These are phyloP conservation scores for Aspergillus kassunensis DNA, from an alignment of 495 filamentous ascomycete species.

Conservation along the genomic window DNA sequence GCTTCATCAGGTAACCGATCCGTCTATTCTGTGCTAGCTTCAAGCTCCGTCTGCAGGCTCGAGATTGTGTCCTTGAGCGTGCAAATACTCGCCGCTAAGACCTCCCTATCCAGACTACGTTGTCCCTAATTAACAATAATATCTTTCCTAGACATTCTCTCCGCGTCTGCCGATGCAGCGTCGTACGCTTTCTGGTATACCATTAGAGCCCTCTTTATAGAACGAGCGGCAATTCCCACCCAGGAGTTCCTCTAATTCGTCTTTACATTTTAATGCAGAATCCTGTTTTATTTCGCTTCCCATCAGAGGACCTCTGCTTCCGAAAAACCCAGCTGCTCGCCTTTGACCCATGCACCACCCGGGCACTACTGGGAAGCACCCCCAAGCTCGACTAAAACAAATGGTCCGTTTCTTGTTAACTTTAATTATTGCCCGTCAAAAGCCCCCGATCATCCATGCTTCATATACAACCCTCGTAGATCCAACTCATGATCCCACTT, in stretches of 20 bases:
- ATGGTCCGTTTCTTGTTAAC: neutral
- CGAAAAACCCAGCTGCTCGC: neutral
- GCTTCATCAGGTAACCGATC: too few relatives aligned
- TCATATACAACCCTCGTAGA: neutral
- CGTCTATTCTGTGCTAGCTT: too few relatives aligned
- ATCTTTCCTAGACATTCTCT: constrained; percentile 2
- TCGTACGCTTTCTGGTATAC: neutral
- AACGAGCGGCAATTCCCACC: neutral
- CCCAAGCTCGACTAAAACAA: too few relatives aligned
- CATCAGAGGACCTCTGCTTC: neutral
- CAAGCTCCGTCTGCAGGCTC: too few relatives aligned
- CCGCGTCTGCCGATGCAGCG: neutral
- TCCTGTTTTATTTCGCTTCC: neutral
- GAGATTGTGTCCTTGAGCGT: too few relatives aligned
- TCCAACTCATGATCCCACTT: neutral
- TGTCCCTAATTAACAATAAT: neutral
- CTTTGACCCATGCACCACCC: neutral
- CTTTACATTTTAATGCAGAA: neutral
- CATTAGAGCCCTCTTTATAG: neutral
- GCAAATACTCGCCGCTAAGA: neutral
- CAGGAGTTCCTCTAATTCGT: neutral
- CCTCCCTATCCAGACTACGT: neutral
- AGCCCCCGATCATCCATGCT: constrained; percentile 4
- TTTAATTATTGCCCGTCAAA: constrained; percentile 4
- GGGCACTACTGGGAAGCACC: too few relatives aligned